A percentile compares a stretch with the other conserved stretches of the same genome.
Evolutionary conservation across 208 protist species (phyloP).

Genomic region (Wallacemonas rigidus): DNA sequence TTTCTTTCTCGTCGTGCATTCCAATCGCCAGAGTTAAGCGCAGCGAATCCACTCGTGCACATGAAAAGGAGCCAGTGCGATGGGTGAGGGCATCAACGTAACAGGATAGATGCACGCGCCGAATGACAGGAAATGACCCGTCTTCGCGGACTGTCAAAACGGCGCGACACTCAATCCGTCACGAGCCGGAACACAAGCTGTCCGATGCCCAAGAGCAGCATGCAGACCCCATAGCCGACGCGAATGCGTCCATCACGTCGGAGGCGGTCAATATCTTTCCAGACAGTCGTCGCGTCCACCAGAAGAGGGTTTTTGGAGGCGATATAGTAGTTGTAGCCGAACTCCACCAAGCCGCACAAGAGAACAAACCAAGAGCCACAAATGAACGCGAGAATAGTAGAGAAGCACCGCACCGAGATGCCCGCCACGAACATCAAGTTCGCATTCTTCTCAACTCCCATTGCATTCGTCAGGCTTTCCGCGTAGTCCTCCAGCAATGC

Average conservation of each 20-base stretch:
- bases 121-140: no score
- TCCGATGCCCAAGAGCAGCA: conserved; percentile 35
- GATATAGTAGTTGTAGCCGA: conserved; percentile 57
- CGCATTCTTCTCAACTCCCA: conserved; percentile 54
- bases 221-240: conserved; percentile 33
- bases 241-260: conserved; percentile 48
- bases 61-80: no score
- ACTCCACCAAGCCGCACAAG: conserved; percentile 43
- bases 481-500: conserved; percentile 50
- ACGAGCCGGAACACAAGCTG: conserved; percentile 36
- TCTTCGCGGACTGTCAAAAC: no score
- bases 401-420: conserved; percentile 56
- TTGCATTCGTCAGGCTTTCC: conserved; percentile 52
- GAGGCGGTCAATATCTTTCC: conserved; percentile 49
- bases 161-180: neutral
- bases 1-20: no score
- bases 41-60: no score
- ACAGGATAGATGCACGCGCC: no score
- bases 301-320: conserved; percentile 40
- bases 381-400: conserved; percentile 45
- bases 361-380: conserved; percentile 35
- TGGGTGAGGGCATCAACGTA: no score
- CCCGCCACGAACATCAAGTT: conserved; percentile 62
- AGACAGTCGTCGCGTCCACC: conserved; percentile 68
- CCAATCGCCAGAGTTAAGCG: no score